phyloP scores from a whole-genome alignment of 805 yeast species.

The Pichia gijzeniarum region DNA sequence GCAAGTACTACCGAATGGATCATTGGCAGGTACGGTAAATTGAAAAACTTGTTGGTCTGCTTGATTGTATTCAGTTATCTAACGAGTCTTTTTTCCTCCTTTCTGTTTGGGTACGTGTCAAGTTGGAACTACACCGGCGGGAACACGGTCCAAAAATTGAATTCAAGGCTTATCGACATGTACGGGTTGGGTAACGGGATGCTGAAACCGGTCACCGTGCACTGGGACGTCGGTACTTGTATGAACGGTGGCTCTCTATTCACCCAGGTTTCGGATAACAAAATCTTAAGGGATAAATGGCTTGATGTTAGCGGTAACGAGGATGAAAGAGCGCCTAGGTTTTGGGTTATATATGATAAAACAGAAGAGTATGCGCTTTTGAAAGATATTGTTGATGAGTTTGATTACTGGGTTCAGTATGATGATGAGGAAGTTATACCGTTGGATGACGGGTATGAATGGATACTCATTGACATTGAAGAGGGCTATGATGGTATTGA shows the following conservation, averaged over 20 bases:
- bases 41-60: conserved; percentile 17
- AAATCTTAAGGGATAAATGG: neutral
- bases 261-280: conserved; percentile 46
- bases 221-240: conserved; percentile 73
- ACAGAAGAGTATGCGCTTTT: conserved; percentile 49
- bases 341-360: conserved; percentile 58
- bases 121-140: conserved; percentile 89
- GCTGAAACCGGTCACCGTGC: conserved; percentile 38
- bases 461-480: conserved; percentile 38
- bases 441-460: conserved; percentile 28
- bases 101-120: conserved; percentile 54
- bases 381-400: conserved; percentile 19
- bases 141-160: conserved; percentile 51
- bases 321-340: conserved; percentile 1
- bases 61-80: conserved; percentile 30
- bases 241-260: conserved; percentile 84
- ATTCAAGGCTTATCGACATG: conserved; percentile 23
- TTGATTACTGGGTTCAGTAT: conserved; percentile 47
- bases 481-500: conserved; percentile 39
- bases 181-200: conserved; percentile 3
- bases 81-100: conserved; percentile 33
- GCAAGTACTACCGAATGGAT: conserved; percentile 10
- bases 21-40: neutral
- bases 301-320: neutral
- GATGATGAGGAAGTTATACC: conserved; percentile 24